Base-by-base conservation (phyloP, 495 filamentous ascomycete genomes). In the Xylaria nigripes region DNA sequence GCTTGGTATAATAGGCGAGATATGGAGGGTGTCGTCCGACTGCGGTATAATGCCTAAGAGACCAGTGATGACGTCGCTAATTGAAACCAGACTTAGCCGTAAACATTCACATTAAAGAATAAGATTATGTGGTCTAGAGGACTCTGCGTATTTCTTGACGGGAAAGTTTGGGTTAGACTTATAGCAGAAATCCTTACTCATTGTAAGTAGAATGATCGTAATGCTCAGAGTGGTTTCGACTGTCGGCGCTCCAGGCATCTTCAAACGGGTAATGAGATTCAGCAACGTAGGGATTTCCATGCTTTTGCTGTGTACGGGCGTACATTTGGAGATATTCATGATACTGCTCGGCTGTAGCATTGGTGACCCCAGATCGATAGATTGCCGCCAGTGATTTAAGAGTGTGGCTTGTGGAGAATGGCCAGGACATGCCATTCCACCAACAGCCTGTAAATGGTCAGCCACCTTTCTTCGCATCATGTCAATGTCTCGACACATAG, bases 351-450 rank as follows among this genome's bases (percentile, higher is more conserved):
- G 67, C 61, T 44, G 64, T 64, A n/a, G 54, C 45, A 61, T 64
- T 62, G 12, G 60, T 67, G n/a, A 50, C 56, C 16, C 57, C 54
- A 38, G 60, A 59, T 21, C 61, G 67, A 56, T 70, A 72, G 51
- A 73, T 68, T 19, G 43, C 59, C 24, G 68, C 66, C 38, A 70
- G 57, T 0, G 67, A 68, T 38, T 67, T 68, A 2, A 70, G 59
- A 7, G 64, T 66, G 44, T 70, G 68, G 7, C 61, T 54, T 16
- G 73, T 76, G 1, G 65, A 68, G 52, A 70, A 76, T 15, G 73
- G 73, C 73, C 73, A 76, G 19, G 70, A 73, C 61, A 72, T 71
- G 16, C 73, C 72, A 46, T 75, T 70, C 73, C 73, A 75, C 44
- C 63, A 65, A 45, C 73, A 76, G 13, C 64, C 64, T 66, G 49